These are phyloP conservation scores for Pigoraptor vietnamica DNA, from an alignment of 78 protist species.

Conservation along the genomic window DNA sequence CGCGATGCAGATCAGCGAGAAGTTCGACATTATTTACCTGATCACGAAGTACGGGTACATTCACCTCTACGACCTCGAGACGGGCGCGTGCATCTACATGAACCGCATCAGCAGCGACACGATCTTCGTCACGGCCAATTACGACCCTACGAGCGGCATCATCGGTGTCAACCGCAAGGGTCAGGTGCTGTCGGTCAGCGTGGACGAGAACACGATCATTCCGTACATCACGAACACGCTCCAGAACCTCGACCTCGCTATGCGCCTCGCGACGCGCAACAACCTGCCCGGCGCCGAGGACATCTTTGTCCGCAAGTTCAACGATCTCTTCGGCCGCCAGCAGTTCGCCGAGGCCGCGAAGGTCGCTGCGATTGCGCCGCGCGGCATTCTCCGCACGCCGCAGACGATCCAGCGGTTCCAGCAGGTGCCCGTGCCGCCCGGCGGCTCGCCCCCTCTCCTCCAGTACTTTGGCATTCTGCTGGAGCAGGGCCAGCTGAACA, in stretches of 20 bases:
- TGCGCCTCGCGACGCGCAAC: slow-evolving; percentile 82
- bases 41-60: slow-evolving; percentile 92
- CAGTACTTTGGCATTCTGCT: slow-evolving; percentile 91
- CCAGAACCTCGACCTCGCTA: slow-evolving; percentile 75
- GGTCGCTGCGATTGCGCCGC: slow-evolving; percentile 87
- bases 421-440: slow-evolving; percentile 54
- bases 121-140: slow-evolving; percentile 83
- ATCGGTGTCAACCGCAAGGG: slow-evolving; percentile 89
- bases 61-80: slow-evolving; percentile 83
- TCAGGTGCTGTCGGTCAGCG: slow-evolving; percentile 58
- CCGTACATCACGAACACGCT: slow-evolving; percentile 76
- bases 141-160: slow-evolving; percentile 73
- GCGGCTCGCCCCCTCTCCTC: slow-evolving; percentile 81
- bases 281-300: slow-evolving; percentile 93
- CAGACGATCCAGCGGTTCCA: slow-evolving; percentile 88
- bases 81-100: slow-evolving; percentile 80
- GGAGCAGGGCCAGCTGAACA: slow-evolving; percentile 87
- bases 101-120: slow-evolving; percentile 78
- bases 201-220: slow-evolving; percentile 86
- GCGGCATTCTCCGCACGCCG: slow-evolving; percentile 82
- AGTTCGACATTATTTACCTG: slow-evolving; percentile 81
- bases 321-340: slow-evolving; percentile 55
- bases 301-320: slow-evolving; percentile 78
- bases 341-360: slow-evolving; percentile 85
- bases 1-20: slow-evolving; percentile 82